phyloP scores from a whole-genome alignment of 805 yeast genomes.

The Spathaspora girioi region DNA sequence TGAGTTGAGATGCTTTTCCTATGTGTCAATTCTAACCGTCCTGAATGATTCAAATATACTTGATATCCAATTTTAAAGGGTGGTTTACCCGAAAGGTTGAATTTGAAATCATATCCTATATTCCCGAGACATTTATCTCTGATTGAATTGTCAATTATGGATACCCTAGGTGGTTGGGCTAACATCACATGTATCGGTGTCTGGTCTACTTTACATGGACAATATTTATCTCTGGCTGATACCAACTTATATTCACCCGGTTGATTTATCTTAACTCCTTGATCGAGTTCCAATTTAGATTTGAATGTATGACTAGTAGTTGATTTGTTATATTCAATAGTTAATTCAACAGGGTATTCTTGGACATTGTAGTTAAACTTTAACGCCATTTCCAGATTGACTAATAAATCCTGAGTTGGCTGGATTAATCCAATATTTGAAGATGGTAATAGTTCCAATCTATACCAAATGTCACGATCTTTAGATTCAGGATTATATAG shows the following conservation, averaged over 20 bases:
- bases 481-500: constrained; percentile 35
- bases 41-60: constrained; percentile 46
- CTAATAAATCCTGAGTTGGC: constrained; percentile 11
- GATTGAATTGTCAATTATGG: constrained; percentile 53
- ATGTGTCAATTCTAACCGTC: constrained; percentile 29
- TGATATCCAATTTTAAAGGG: constrained; percentile 71
- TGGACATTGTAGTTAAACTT: constrained; percentile 13
- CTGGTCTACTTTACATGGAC: constrained; percentile 57
- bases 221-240: constrained; percentile 53
- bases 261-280: constrained; percentile 36
- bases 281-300: constrained; percentile 19
- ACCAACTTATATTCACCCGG: constrained; percentile 68
- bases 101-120: constrained; percentile 68
- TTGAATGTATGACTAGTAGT: constrained; percentile 22
- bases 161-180: constrained; percentile 39
- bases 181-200: constrained; percentile 36
- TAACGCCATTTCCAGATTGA: constrained; percentile 10
- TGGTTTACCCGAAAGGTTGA: constrained; percentile 74
- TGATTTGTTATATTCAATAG: constrained; percentile 27
- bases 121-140: constrained; percentile 90
- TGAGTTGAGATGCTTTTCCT: constrained; percentile 26
- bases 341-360: constrained; percentile 49
- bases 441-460: constrained; percentile 22
- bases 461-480: constrained; percentile 32
- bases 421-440: constrained; percentile 18